These are phyloP conservation scores for Pelargonium australe DNA, from an alignment of 441 rosid genomes.

Conservation along the genomic window DNA sequence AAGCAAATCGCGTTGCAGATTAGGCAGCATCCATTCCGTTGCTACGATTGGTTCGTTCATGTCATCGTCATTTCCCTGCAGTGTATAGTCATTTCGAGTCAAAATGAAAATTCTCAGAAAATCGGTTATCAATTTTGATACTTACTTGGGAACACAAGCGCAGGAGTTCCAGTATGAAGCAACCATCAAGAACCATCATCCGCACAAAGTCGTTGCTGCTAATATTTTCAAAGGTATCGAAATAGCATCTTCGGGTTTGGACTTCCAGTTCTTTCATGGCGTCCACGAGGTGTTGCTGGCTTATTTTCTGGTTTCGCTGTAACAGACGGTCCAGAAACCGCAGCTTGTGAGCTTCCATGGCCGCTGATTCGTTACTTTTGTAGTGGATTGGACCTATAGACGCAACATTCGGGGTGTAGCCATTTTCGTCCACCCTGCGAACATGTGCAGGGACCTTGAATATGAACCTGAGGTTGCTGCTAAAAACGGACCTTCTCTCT, in stretches of 20 bases:
- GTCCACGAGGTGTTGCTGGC: neutral
- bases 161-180: constrained; percentile 14
- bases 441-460: constrained; percentile 13
- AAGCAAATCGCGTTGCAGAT: neutral
- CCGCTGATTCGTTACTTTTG: neutral
- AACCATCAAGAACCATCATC: constrained; percentile 18
- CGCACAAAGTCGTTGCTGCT: constrained; percentile 5
- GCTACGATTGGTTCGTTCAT: neutral
- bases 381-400: constrained; percentile 16
- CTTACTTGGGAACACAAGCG: neutral
- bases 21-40: neutral
- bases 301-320: neutral
- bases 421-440: constrained; percentile 6
- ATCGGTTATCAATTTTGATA: too few relatives aligned
- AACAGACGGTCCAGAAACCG: neutral
- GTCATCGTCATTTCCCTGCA: too few relatives aligned
- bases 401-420: constrained; percentile 1
- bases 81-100: too few relatives aligned
- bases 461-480: neutral
- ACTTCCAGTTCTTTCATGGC: constrained; percentile 7
- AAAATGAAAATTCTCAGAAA: too few relatives aligned
- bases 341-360: constrained; percentile 17
- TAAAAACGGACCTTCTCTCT: too few relatives aligned
- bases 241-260: neutral
- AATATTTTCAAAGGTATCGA: neutral